Evolutionary conservation across 306 rosid species (phyloP).

Genomic region (Purshia tridentata): DNA sequence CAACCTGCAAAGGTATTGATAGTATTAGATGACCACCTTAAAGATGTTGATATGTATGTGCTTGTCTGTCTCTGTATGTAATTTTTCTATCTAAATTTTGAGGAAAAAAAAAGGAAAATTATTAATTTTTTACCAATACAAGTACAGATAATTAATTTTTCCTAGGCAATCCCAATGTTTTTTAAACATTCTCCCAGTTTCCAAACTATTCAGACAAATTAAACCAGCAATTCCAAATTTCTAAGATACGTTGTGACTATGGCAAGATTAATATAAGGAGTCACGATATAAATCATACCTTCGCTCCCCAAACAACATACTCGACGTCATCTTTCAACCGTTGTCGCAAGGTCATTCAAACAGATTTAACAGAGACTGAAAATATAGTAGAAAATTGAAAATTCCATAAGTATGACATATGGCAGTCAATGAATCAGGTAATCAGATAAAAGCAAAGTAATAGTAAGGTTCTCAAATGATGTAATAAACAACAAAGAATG

Average conservation of each 20-base stretch:
- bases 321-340: constrained; percentile 64
- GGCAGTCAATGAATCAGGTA: background rate
- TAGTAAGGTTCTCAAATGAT: background rate
- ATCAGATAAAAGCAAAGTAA: background rate
- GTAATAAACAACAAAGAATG: background rate
- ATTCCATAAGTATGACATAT: background rate
- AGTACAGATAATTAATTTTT: constrained; percentile 4
- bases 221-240: background rate
- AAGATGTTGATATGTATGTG: background rate
- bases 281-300: constrained; percentile 44
- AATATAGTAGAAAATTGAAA: constrained; percentile 1
- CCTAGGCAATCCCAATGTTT: background rate
- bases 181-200: background rate
- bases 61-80: background rate
- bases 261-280: background rate
- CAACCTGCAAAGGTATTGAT: constrained; percentile 55
- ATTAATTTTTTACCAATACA: background rate
- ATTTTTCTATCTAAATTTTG: background rate
- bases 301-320: constrained; percentile 78
- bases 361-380: constrained; percentile 54
- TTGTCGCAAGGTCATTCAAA: constrained; percentile 69
- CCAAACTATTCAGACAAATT: background rate
- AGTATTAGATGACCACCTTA: background rate
- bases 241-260: background rate
- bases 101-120: background rate